Conservation (phyloP, 345 rosid species). For the Aegle marmelos region DNA sequence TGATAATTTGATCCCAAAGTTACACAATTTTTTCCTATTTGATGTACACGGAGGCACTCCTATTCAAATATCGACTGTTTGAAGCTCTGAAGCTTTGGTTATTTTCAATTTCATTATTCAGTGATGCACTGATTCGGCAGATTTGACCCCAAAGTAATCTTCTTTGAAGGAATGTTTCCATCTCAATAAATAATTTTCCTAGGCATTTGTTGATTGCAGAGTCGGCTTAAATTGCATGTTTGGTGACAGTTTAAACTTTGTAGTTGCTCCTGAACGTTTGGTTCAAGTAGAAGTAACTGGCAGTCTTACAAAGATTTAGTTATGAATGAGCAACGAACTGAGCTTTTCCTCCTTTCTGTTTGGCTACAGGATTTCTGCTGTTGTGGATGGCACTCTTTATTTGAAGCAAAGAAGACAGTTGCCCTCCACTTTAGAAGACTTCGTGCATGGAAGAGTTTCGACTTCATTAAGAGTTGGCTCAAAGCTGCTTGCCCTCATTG, state of each 20-base stretch:
- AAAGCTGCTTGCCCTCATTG: not conserved
- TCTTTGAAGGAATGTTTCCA: not conserved
- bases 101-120: not conserved
- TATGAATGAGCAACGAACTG: not conserved
- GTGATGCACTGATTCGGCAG: not conserved
- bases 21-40: not conserved
- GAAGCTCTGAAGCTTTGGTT: not conserved
- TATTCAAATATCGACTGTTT: not conserved
- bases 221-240: not conserved
- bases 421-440: not conserved
- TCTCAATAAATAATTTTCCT: not conserved
- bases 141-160: not conserved
- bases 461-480: not conserved
- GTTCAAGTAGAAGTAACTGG: too few species aligned
- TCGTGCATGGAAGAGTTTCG: not conserved
- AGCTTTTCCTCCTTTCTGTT: not conserved
- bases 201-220: not conserved
- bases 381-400: constrained; percentile 19
- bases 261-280: not conserved
- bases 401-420: constrained; percentile 12
- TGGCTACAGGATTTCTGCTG: constrained; percentile 24
- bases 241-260: not conserved
- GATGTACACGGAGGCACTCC: not conserved
- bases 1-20: not conserved
- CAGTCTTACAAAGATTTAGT: not conserved